Evolutionary conservation across 2,329 filamentous ascomycete species (phyloP), one percentile per base, ranked within the genome.

Genomic region (Zasmidium cellare): DNA sequence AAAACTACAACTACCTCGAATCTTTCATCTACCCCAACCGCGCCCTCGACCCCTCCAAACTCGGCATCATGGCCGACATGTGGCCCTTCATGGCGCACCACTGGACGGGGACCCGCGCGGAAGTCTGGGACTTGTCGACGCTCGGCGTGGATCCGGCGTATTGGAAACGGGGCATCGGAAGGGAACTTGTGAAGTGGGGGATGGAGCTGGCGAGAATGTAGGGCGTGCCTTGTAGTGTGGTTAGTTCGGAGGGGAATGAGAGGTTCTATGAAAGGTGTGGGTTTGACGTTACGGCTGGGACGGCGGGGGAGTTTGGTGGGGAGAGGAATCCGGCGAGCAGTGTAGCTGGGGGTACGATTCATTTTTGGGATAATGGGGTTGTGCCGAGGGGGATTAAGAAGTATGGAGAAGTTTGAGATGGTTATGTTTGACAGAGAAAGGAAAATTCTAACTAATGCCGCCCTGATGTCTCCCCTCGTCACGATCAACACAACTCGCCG

Each of bases 181-280:
- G 60, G 23, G 53, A 63, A n/a, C 56, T 72, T 16, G 65, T 68
- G 2, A 50, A 41, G 44, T 71, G 66, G 61, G 70, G 70, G 2
- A 64, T 71, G n/a, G 68, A 68, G 48, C 47, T 57, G 9, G 68
- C 70, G 45, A 66, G 49, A 48, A 38, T 46, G 47, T 82, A 82
- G 65, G 88, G 82, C 82, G 87, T 87, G 49, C 62, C 74, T 19
- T 63, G 64, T 16, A 66, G 65, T 51, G 64, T 69, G 23, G 63
- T 70, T 3, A 56, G 58, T 49, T 63, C 67, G 14, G 55, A 60
- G 1, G 65, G 62, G 6, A 65, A 62, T 52, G 68, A 71, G 57
- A 53, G 57, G 18, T 72, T 71, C 24, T 72, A 70, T 54, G 48
- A 53, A 53, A 46, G 51, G 12, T 62, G 64, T 54, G 68, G 67